Evolutionary conservation across 2,329 filamentous ascomycete genomes (phyloP).

Genomic region (Diaporthe citrichinensis): DNA sequence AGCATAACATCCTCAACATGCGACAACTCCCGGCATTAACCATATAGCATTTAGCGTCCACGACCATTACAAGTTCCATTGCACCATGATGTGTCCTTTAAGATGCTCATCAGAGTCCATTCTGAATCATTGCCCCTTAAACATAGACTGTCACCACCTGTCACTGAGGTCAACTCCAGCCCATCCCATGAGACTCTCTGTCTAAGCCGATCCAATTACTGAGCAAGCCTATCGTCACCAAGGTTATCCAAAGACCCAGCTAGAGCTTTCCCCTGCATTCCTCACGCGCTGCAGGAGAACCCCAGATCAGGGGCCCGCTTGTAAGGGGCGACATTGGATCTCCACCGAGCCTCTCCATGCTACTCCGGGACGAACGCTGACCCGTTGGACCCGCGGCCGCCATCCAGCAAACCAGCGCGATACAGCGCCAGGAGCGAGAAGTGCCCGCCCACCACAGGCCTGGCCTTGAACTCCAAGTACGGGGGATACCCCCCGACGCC

Average conservation of each 20-base stretch:
- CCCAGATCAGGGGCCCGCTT: no score
- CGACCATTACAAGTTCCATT: neutral
- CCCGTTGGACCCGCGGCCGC: neutral
- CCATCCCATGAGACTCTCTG: neutral
- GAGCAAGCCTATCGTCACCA: neutral
- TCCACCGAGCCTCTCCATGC: neutral
- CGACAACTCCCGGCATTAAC: neutral
- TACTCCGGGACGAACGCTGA: slow-evolving; percentile 3
- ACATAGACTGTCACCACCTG: neutral
- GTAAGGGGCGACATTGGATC: no score
- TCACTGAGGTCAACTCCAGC: neutral
- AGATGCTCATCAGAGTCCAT: neutral
- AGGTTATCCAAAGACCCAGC: no score
- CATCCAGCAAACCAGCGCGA: slow-evolving; percentile 25
- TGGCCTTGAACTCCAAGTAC: slow-evolving; percentile 73
- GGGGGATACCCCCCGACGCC: slow-evolving; percentile 64
- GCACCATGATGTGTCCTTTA: neutral
- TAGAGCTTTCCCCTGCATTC: no score
- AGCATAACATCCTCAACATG: neutral
- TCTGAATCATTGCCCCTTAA: neutral
- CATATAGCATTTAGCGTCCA: neutral
- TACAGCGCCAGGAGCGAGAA: slow-evolving; percentile 76
- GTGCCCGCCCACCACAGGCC: slow-evolving; percentile 81
- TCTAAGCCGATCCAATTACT: neutral
- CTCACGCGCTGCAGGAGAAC: no score